Conservation (phyloP, 257 asterid genomes). For the Solanum medicagineum region DNA sequence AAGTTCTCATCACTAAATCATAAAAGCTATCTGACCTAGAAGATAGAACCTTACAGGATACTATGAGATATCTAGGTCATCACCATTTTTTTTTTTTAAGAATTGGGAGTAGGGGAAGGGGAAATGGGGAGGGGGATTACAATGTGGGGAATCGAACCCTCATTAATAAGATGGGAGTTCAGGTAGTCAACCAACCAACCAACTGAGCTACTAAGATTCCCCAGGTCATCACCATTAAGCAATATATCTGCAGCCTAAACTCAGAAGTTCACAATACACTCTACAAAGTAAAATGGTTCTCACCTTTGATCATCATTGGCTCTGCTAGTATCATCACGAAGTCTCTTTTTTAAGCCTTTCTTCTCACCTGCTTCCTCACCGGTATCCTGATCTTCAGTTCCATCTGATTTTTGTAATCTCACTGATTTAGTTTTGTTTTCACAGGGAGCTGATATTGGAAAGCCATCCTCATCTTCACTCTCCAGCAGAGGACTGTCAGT, state of each 20-base stretch:
- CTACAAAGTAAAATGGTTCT: background rate
- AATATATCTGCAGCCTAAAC: background rate
- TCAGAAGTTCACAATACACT: background rate
- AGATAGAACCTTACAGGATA: background rate
- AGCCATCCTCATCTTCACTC: slow-evolving; percentile 96
- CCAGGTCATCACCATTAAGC: background rate
- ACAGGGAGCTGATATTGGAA: slow-evolving; percentile 37
- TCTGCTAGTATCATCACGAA: slow-evolving; percentile 28
- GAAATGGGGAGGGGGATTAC: too few relatives aligned
- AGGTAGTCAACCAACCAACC: too few relatives aligned
- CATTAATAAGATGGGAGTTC: too few relatives aligned
- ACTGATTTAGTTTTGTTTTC: slow-evolving; percentile 14
- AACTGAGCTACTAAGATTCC: too few relatives aligned
- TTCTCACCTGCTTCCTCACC: slow-evolving; percentile 17
- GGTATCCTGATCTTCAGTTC: slow-evolving; percentile 4
- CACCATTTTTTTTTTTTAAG: background rate
- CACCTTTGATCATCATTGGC: slow-evolving; percentile 43
- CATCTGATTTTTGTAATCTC: slow-evolving; percentile 11
- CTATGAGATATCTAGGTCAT: background rate
- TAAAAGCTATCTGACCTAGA: background rate
- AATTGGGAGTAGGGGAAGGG: too few relatives aligned
- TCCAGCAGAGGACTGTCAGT: slow-evolving; percentile 31
- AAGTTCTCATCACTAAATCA: background rate
- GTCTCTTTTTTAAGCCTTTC: slow-evolving; percentile 38
- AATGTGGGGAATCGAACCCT: too few relatives aligned